Percentiles rank a stretch among this genome's conserved stretches.
These are phyloP conservation scores for Daldinia bambusicola DNA, from an alignment of 495 filamentous ascomycete genomes.

Conservation along the genomic window DNA sequence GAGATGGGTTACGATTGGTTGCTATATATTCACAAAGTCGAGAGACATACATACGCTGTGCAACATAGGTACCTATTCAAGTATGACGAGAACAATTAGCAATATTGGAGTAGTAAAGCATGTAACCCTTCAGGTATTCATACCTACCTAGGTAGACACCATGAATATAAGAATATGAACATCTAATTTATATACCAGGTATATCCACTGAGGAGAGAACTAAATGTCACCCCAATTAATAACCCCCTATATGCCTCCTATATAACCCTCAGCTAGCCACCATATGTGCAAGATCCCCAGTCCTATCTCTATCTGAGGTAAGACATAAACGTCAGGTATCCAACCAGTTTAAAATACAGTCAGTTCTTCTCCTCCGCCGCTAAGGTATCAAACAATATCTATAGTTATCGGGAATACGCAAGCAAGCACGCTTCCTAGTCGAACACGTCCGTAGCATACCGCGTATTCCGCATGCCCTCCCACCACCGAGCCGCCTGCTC, in stretches of 20 bases:
- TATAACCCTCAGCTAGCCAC: not conserved
- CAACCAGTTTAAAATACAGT: not conserved
- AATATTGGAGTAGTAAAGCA: not conserved
- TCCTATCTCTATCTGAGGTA: conserved; percentile 7
- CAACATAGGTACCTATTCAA: not conserved
- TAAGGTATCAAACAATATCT: conserved; percentile 5
- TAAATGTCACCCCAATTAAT: not conserved
- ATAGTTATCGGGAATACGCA: not conserved
- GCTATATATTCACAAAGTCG: not conserved
- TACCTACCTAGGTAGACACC: not conserved
- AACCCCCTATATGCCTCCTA: not conserved
- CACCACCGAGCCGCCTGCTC: conserved; percentile 64
- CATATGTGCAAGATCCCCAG: not conserved
- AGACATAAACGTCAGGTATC: not conserved
- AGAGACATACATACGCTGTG: not conserved
- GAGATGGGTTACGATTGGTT: conserved; percentile 21
- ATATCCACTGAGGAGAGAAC: not conserved
- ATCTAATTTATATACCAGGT: not conserved
- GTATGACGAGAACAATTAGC: not conserved
- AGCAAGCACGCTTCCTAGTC: conserved; percentile 48
- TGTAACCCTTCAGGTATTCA: not conserved
- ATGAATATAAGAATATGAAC: not conserved
- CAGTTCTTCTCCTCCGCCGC: not conserved
- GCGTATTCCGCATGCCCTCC: conserved; percentile 65
- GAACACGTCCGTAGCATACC: conserved; percentile 78